Evolutionary conservation across 2,329 filamentous ascomycete species (phyloP).

Genomic region (Sporothrix mexicana): DNA sequence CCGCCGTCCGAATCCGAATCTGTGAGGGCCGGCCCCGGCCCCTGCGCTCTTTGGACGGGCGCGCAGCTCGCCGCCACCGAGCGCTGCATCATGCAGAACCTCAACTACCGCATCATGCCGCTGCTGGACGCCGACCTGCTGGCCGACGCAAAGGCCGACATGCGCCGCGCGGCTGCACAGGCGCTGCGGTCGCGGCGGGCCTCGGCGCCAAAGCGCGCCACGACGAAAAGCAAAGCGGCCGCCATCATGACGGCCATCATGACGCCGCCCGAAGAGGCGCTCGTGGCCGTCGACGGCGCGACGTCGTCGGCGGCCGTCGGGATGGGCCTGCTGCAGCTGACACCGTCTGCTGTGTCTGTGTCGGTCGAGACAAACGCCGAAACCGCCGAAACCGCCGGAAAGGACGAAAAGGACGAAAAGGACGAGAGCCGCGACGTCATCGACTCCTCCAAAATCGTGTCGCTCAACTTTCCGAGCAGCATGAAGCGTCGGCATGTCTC

Average conservation of each 20-base stretch:
- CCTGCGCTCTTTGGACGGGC: slow-evolving; percentile 58
- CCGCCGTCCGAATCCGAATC: neutral
- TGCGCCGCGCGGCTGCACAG: slow-evolving; percentile 61
- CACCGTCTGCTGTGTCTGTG: neutral
- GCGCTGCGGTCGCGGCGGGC: slow-evolving; percentile 33
- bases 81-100: slow-evolving; percentile 66
- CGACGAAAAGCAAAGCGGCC: neutral
- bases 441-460: neutral
- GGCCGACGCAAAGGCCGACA: slow-evolving; percentile 65
- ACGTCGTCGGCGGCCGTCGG: neutral
- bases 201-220: neutral
- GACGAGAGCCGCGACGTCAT: slow-evolving; percentile 6
- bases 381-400: too few relatives aligned
- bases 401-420: too few relatives aligned
- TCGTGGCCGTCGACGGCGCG: neutral
- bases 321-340: slow-evolving; percentile 17
- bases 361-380: too few relatives aligned
- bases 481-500: slow-evolving; percentile 28
- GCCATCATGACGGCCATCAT: neutral
- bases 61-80: slow-evolving; percentile 69
- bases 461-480: neutral
- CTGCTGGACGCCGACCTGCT: slow-evolving; percentile 63
- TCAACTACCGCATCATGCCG: slow-evolving; percentile 67
- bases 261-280: slow-evolving; percentile 11
- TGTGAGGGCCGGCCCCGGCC: neutral